Evolutionary conservation across 768 basidiomycete genomes (phyloP).

Genomic region (Hemileccinum impolitum): DNA sequence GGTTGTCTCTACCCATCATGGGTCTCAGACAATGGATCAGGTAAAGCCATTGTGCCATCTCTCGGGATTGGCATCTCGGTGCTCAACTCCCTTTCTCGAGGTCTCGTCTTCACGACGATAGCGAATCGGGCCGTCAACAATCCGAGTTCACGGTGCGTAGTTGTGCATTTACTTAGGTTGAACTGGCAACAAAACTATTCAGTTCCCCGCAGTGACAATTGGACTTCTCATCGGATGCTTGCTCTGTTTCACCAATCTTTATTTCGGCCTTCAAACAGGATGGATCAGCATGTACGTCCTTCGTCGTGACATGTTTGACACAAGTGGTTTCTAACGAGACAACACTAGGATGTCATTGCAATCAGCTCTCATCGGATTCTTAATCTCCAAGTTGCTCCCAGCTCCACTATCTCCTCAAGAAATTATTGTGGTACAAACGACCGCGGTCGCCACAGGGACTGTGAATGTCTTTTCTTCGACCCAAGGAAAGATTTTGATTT

Average conservation of each 20-base stretch:
- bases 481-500: no score
- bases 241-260: constrained; percentile 90
- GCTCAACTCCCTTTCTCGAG: constrained; percentile 3
- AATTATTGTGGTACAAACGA: constrained; percentile 91
- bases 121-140: background rate
- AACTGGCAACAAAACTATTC: background rate
- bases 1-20: constrained; percentile 8
- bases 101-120: constrained; percentile 1
- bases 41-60: constrained; percentile 9
- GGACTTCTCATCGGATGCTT: constrained; percentile 84
- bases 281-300: constrained; percentile 79
- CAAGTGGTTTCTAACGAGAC: background rate
- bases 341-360: constrained; percentile 86
- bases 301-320: background rate
- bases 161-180: background rate
- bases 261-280: constrained; percentile 83
- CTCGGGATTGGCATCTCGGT: background rate
- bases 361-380: constrained; percentile 88
- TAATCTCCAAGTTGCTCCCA: constrained; percentile 72
- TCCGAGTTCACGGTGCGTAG: constrained; percentile 32
- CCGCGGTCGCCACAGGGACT: constrained; percentile 89
- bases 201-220: constrained; percentile 60
- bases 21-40: constrained; percentile 19
- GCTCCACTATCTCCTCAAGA: constrained; percentile 83
- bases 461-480: constrained; percentile 20